Conservation (phyloP, 768 basidiomycete species). For the Amanita phalloides region DNA sequence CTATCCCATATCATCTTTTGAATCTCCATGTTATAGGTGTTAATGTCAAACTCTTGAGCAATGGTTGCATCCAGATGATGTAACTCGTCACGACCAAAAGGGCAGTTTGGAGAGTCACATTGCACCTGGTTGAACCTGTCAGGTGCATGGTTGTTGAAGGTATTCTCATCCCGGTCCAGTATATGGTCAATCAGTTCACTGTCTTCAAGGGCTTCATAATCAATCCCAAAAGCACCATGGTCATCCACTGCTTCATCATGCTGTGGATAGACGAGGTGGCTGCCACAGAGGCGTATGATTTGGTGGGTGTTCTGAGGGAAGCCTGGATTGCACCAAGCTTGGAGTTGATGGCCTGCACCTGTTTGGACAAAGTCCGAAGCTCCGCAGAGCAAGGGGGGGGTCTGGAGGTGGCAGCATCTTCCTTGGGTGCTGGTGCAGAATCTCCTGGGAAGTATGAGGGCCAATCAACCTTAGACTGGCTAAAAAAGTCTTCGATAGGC, state of each 20-base stretch:
- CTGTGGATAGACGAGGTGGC: too few relatives aligned
- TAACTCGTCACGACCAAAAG: background rate
- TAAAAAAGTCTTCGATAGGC: too few relatives aligned
- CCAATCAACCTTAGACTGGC: too few relatives aligned
- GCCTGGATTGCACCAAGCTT: too few relatives aligned
- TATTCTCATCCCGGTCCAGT: background rate
- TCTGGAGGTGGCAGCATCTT: too few relatives aligned
- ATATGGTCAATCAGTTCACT: background rate
- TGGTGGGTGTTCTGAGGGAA: too few relatives aligned
- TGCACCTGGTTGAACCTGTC: background rate
- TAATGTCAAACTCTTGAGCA: background rate
- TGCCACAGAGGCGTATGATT: too few relatives aligned
- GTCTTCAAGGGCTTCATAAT: constrained; percentile 4
- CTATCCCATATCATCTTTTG: background rate
- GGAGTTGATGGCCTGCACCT: too few relatives aligned
- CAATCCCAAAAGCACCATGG: constrained; percentile 6
- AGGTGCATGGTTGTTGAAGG: background rate
- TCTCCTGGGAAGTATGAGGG: too few relatives aligned
- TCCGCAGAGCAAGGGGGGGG: too few relatives aligned
- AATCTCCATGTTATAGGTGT: background rate
- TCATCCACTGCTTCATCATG: constrained; percentile 1
- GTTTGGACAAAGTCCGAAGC: too few relatives aligned
- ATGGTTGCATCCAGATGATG: background rate
- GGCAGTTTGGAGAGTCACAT: constrained; percentile 1
- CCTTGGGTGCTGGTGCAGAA: too few relatives aligned